Evolutionary conservation across 352 stramenopile genomes (phyloP), one percentile per base, ranked within the genome.

Genomic region (Globisporangium ultimum): DNA sequence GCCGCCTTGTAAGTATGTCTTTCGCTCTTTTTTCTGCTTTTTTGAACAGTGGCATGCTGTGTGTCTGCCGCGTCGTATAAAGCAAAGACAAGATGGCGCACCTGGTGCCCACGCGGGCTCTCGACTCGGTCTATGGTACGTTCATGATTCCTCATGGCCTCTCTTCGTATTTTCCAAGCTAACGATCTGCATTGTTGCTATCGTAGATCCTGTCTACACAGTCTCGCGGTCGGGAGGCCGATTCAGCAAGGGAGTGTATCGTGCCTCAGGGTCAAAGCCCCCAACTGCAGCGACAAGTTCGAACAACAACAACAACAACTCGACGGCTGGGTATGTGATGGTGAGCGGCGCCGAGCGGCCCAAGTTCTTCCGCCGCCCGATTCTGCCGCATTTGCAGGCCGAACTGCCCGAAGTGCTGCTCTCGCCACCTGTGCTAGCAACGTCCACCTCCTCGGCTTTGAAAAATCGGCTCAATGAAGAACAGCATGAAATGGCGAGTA

Each of bases 341-440:
- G 74, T 97, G 10, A 83, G 78, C 48, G 90, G 90, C 32, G 66
- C 67, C 0, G 67, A 96, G 60, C 80, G 87, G n/a, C 75, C 73
- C 64, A 98, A 97, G 66, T 98, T 84, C 74, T 93, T 96, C 71
- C 85, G 89, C 45, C 78, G 89, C 18, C 92, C 92, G 3, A 83
- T 97, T 12, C 68, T 98, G 15, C 91, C 91, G 42, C 87, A 96
- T 60, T 53, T 98, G 0, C 68, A 94, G 58, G 85, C 88, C 0
- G 85, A 97, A 32, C 70, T 83, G 47, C 91, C 92, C 0, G 86
- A 97, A 67, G 85, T 98, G 22, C 73, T 90, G 28, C 68, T 98
- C 12, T 86, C 91, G 28, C 91, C 91, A 3, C 77, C 80, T 1
- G 28, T 65, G 1, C 43, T 63, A 8, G 24, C 24, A 32, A 5